Base-by-base conservation (phyloP, 2,329 filamentous ascomycete species). In the Chalara sp. region DNA sequence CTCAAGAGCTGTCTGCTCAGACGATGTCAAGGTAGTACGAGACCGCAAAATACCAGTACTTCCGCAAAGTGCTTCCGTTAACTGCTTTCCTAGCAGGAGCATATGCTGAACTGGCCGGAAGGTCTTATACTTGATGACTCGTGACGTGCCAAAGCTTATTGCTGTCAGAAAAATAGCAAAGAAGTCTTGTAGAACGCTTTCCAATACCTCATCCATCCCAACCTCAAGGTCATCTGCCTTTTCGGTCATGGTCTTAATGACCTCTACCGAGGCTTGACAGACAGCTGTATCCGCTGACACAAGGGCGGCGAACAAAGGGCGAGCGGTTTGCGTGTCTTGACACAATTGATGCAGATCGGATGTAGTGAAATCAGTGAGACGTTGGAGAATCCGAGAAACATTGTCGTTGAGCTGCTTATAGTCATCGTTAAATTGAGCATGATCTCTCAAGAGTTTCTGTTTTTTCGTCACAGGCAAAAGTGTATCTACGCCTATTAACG, bases 161-260 rank as follows among this genome's bases (percentile, higher is more conserved):
- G 74, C 70, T 31, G 65, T 67, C 35, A 79, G 58, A 44, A 73
- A 71, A 3, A 68, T 66, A 10, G 65, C 63, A 43, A 78, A 73
- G 31, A 73, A 68, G 11, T 77, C 76, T 37, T 69, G 68, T 46
- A 78, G 75, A 21, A 70, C 72, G 33, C 72, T 65, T 10, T 37
- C 8, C n/a, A 37, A 4, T 8, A n/a, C 35, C n/a, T 37, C 35
- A 10, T 37, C 8, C 35, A 10, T 37, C 8, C n/a, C 35, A n/a
- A 37, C 35, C 8, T 8, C n/a, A n/a, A 10, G 8, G n/a, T 37
- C n/a, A 37, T 37, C 35, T 10, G 8, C 35, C 65, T 95, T 82
- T 6, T 79, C 80, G 35, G 88, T 93, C 60, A 92, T 80, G 35
- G 82, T 82, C 67, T 96, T 96, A 57, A 97, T 78, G 31, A 97